Conservation (phyloP, 2,329 filamentous ascomycete species). For the Amauroascus verrucosus region DNA sequence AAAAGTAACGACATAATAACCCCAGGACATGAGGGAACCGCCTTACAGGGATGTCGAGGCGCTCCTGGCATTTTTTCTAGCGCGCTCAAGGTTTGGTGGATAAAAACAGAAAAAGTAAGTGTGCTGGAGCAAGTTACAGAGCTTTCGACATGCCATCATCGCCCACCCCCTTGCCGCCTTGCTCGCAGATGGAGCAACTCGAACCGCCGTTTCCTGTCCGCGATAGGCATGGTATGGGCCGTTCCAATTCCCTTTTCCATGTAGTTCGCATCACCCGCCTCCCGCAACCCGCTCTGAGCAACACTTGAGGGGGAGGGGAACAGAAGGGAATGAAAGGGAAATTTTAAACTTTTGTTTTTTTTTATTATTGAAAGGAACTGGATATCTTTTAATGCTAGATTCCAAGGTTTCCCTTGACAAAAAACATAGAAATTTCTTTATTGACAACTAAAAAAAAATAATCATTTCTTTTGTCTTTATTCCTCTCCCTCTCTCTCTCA, state of each 20-base stretch:
- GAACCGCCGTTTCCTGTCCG: not conserved
- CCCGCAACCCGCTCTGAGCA: not conserved
- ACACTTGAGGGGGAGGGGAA: not conserved
- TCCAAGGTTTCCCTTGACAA: not conserved
- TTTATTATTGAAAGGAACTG: not conserved
- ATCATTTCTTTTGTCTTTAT: not conserved
- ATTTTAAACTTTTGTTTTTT: not conserved
- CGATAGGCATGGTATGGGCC: not conserved
- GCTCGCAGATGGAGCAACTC: slow-evolving; percentile 7
- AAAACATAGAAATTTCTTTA: not conserved
- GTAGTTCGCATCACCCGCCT: slow-evolving; percentile 8
- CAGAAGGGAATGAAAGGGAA: too few species aligned
- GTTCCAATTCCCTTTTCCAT: not conserved
- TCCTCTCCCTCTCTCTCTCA: not conserved
- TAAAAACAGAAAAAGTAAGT: too few species aligned
- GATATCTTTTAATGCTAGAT: too few species aligned
- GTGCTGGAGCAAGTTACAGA: not conserved
- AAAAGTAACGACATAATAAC: not conserved
- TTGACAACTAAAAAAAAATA: too few species aligned
- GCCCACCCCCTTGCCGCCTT: slow-evolving; percentile 4
- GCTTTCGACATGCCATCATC: not conserved
- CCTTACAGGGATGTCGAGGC: slow-evolving; percentile 2
- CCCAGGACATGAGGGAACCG: not conserved
- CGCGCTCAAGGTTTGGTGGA: not conserved
- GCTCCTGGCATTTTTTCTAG: not conserved